Evolutionary conservation across 257 asterid genomes (phyloP).

Genomic region (Anisodus tanguticus): DNA sequence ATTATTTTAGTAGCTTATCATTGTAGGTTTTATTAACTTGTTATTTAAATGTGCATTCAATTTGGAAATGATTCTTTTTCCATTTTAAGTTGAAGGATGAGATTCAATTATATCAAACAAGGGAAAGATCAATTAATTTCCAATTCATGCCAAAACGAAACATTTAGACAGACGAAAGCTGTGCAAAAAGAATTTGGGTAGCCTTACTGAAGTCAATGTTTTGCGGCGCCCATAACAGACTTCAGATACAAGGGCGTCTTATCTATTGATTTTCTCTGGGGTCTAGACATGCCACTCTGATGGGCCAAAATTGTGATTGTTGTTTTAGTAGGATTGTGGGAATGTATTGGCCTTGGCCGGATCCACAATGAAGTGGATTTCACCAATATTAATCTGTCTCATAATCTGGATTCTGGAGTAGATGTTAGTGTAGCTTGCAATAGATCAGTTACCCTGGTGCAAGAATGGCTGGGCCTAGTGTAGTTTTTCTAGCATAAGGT

Average conservation of each 20-base stretch:
- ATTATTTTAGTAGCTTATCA: not conserved
- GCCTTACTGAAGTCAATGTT: not conserved
- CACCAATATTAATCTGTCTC: not conserved
- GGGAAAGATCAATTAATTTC: not conserved
- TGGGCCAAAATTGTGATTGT: not conserved
- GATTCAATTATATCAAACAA: not conserved
- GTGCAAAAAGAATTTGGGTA: not conserved
- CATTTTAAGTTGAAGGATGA: not conserved
- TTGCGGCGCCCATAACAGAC: not conserved
- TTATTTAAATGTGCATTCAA: not conserved
- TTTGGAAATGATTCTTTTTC: not conserved
- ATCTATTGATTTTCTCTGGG: not conserved
- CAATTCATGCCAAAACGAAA: not conserved
- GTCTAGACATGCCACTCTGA: not conserved
- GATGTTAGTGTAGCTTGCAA: not conserved
- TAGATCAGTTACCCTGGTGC: not conserved
- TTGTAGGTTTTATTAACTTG: not conserved
- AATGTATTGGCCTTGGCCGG: not conserved
- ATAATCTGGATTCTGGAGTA: constrained; percentile 8
- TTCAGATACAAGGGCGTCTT: not conserved
- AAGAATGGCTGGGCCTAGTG: not conserved
- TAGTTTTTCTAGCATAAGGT: not conserved
- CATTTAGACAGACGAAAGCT: not conserved
- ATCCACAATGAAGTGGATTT: constrained; percentile 20
- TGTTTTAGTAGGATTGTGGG: not conserved